phyloP scores from a whole-genome alignment of 2,329 filamentous ascomycete genomes.

The Trichoderma atroviride region DNA sequence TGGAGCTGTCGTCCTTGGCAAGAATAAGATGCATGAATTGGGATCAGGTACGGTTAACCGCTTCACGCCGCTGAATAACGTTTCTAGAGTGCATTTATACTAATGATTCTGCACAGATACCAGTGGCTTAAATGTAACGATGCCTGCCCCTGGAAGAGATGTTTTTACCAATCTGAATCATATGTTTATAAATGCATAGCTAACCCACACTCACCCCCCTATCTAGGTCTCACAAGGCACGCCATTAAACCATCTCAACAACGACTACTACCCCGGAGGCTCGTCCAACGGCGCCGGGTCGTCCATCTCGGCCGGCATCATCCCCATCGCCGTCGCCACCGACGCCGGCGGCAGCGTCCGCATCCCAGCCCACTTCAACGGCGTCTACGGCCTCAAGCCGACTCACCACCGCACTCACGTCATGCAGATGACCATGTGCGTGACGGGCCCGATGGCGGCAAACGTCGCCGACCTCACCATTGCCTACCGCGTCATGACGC shows the following conservation, averaged over 20 bases:
- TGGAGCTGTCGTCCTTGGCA: conserved; percentile 75
- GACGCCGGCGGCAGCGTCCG: conserved; percentile 78
- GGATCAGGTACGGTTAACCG: conserved; percentile 59
- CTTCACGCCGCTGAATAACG: neutral
- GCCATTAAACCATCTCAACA: conserved; percentile 76
- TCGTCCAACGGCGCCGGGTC: conserved; percentile 79
- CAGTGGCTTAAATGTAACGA: conserved; percentile 72
- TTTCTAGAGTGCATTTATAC: neutral
- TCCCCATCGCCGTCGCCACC: conserved; percentile 75
- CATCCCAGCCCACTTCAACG: conserved; percentile 75
- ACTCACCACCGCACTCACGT: conserved; percentile 70
- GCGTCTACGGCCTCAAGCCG: conserved; percentile 79
- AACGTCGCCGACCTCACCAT: conserved; percentile 77
- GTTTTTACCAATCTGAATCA: neutral
- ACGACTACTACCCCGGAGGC: conserved; percentile 76
- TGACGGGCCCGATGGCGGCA: conserved; percentile 74
- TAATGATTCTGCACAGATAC: conserved; percentile 55
- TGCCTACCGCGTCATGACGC: conserved; percentile 79
- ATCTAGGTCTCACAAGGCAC: conserved; percentile 65
- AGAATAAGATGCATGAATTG: conserved; percentile 79
- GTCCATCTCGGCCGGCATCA: conserved; percentile 67
- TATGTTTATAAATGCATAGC: neutral
- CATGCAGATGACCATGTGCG: conserved; percentile 58
- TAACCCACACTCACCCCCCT: neutral
- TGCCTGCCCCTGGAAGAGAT: neutral